A percentile compares a stretch with the other conserved stretches of the same genome.
Evolutionary conservation across 306 rosid genomes (phyloP).

Genomic region (Corylus heterophylla): DNA sequence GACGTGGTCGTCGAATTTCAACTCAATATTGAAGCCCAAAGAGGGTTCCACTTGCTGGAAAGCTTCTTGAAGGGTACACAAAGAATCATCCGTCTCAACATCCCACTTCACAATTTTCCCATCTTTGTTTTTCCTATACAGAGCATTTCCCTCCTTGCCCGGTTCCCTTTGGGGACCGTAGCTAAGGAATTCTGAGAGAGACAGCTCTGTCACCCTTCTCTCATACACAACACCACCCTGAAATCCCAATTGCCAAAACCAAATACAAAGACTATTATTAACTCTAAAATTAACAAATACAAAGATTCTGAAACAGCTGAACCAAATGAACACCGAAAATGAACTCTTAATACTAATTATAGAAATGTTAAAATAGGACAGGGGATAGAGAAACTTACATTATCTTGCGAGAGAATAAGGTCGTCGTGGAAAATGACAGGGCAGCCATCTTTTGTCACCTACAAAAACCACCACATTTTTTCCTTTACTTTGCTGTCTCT

Average conservation of each 20-base stretch:
- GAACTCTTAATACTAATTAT: too few relatives aligned
- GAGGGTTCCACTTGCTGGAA: slow-evolving; percentile 47
- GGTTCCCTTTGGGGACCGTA: slow-evolving; percentile 55
- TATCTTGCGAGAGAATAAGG: slow-evolving; percentile 40
- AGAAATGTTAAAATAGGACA: background rate
- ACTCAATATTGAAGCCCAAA: slow-evolving; percentile 54
- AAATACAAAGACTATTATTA: background rate
- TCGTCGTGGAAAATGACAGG: slow-evolving; percentile 61
- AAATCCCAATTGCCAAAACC: background rate
- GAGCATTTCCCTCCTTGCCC: slow-evolving; percentile 32
- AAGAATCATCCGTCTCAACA: slow-evolving; percentile 49
- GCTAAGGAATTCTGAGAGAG: slow-evolving; percentile 43
- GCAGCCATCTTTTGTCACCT: slow-evolving; percentile 58
- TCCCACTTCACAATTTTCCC: slow-evolving; percentile 48
- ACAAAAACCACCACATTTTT: slow-evolving; percentile 44
- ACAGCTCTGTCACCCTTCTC: slow-evolving; percentile 48
- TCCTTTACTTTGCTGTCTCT: slow-evolving; percentile 3
- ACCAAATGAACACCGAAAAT: background rate
- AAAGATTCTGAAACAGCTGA: background rate
- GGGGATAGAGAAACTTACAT: slow-evolving; percentile 17
- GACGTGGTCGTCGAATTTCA: slow-evolving; percentile 52
- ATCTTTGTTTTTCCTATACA: slow-evolving; percentile 48
- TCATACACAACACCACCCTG: slow-evolving; percentile 54
- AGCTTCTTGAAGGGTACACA: slow-evolving; percentile 55
- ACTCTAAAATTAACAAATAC: background rate